A percentile compares a stretch with the other conserved stretches of the same genome.
These are phyloP conservation scores for Aspergillus aculeatinus DNA, from an alignment of 2,329 filamentous ascomycete species.

Conservation along the genomic window DNA sequence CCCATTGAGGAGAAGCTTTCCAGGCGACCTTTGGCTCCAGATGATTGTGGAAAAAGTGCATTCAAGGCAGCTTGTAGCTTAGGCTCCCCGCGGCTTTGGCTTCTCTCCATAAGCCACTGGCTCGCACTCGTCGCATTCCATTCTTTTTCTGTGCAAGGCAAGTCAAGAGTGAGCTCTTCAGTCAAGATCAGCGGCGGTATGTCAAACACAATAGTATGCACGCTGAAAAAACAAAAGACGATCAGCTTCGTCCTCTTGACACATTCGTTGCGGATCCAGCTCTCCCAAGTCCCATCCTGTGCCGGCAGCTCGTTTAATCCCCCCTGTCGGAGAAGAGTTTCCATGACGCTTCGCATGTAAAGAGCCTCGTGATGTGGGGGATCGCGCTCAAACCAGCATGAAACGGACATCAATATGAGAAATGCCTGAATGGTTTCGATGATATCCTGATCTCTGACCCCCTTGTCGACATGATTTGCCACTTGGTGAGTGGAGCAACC, in stretches of 20 bases:
- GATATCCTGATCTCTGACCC: slow-evolving; percentile 23
- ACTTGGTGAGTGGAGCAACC: slow-evolving; percentile 8
- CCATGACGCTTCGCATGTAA: slow-evolving; percentile 31
- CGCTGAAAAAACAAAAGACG: slow-evolving; percentile 38
- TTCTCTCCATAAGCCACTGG: slow-evolving; percentile 28
- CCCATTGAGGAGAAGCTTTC: slow-evolving; percentile 34
- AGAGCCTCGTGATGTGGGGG: slow-evolving; percentile 31
- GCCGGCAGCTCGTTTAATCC: slow-evolving; percentile 31
- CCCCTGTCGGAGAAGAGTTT: slow-evolving; percentile 28
- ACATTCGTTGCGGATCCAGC: slow-evolving; percentile 32
- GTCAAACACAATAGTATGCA: slow-evolving; percentile 38
- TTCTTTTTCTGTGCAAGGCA: slow-evolving; percentile 34
- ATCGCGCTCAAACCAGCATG: slow-evolving; percentile 33
- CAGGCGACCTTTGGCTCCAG: slow-evolving; percentile 13
- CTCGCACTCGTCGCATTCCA: slow-evolving; percentile 28
- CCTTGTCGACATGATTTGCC: slow-evolving; percentile 7
- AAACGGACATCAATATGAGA: slow-evolving; percentile 30
- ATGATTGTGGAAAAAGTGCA: slow-evolving; percentile 24
- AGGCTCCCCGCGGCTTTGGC: slow-evolving; percentile 24
- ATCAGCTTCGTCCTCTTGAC: slow-evolving; percentile 35
- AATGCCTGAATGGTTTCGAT: slow-evolving; percentile 32
- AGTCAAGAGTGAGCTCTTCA: slow-evolving; percentile 32
- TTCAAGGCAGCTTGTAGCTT: slow-evolving; percentile 31
- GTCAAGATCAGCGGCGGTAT: slow-evolving; percentile 32
- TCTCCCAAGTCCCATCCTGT: slow-evolving; percentile 33